Evolutionary conservation across 768 basidiomycete species (phyloP).

Genomic region (Suillus lakei): DNA sequence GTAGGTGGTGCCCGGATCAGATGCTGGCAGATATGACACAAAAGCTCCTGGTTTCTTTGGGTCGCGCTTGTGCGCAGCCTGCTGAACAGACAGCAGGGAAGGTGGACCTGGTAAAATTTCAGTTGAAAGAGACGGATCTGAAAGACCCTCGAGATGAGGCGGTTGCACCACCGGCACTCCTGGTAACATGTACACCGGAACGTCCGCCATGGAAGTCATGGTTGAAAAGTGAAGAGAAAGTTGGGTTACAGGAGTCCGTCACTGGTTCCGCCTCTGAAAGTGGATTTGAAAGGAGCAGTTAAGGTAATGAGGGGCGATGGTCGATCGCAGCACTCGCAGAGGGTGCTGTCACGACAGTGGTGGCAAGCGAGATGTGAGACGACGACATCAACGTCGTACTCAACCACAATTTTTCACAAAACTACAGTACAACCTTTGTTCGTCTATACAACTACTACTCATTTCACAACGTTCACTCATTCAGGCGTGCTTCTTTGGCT

Average conservation of each 20-base stretch:
- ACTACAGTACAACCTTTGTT: constrained; percentile 15
- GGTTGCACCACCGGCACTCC: constrained; percentile 78
- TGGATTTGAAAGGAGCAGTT: constrained; percentile 22
- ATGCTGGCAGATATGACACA: constrained; percentile 80
- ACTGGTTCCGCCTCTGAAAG: constrained; percentile 20
- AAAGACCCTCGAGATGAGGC: constrained; percentile 72
- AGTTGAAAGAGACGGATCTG: constrained; percentile 79
- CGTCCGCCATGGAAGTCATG: constrained; percentile 75
- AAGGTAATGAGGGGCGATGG: constrained; percentile 20
- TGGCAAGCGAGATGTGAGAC: constrained; percentile 29
- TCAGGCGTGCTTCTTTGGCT: constrained; percentile 3
- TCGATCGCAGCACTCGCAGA: constrained; percentile 27
- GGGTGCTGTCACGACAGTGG: constrained; percentile 19
- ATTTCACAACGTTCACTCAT: constrained; percentile 10
- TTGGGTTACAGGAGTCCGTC: constrained; percentile 15
- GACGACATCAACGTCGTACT: constrained; percentile 13
- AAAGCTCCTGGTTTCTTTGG: constrained; percentile 72
- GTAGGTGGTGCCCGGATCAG: constrained; percentile 90
- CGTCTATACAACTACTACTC: constrained; percentile 21
- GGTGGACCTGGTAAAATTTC: constrained; percentile 92
- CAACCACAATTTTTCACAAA: constrained; percentile 32
- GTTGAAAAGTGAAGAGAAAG: constrained; percentile 32
- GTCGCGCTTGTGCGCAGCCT: constrained; percentile 76
- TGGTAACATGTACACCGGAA: constrained; percentile 74
- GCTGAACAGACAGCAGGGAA: constrained; percentile 70